phyloP scores from a whole-genome alignment of 2,329 filamentous ascomycete genomes.

The Arthroderma uncinatum region DNA sequence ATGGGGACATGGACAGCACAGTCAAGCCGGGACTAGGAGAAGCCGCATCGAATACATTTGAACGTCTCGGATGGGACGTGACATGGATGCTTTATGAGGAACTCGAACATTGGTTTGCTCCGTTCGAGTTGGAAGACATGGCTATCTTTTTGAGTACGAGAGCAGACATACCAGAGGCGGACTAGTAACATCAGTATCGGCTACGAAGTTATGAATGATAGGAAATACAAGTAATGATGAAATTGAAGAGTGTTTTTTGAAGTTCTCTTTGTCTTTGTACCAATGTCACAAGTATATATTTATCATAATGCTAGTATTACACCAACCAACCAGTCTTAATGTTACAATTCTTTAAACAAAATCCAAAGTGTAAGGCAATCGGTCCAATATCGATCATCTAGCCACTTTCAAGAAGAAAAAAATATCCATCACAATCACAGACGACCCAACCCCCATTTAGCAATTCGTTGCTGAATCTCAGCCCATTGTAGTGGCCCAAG shows the following conservation, averaged over 20 bases:
- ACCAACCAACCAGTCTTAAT: conserved; percentile 1
- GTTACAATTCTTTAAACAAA: neutral
- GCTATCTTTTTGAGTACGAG: conserved; percentile 12
- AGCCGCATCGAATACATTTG: conserved; percentile 12
- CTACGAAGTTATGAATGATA: neutral
- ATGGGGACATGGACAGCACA: conserved; percentile 11
- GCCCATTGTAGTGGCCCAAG: conserved; percentile 66
- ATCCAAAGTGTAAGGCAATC: neutral
- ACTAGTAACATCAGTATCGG: neutral
- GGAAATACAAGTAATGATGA: neutral
- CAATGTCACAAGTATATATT: neutral
- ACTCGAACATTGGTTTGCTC: conserved; percentile 14
- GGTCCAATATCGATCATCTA: neutral
- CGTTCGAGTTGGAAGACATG: conserved; percentile 15
- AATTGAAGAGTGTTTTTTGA: neutral
- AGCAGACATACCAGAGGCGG: conserved; percentile 9
- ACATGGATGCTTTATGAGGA: conserved; percentile 17
- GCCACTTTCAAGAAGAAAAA: neutral
- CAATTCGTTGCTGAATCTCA: conserved; percentile 78
- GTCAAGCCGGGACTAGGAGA: conserved; percentile 9
- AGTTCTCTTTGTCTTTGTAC: neutral
- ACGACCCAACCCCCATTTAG: conserved; percentile 69
- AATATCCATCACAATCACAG: conserved; percentile 28
- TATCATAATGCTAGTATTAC: conserved; percentile 3
- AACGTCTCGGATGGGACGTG: conserved; percentile 15